Evolutionary conservation across 179 eudicot species (phyloP).

Genomic region (Gypsophila paniculata): DNA sequence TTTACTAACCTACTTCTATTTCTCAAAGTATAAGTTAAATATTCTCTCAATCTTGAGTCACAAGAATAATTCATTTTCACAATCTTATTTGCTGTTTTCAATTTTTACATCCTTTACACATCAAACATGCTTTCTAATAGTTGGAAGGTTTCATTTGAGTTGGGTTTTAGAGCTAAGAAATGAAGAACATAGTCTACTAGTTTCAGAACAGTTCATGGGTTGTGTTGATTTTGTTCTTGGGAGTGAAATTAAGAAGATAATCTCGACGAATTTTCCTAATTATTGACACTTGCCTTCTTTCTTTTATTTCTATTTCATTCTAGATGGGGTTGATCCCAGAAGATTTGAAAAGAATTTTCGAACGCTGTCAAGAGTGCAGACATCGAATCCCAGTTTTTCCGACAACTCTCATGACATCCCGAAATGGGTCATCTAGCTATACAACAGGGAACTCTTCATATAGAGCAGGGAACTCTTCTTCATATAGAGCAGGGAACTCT

Average conservation of each 20-base stretch:
- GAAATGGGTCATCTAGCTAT: constrained; percentile 7
- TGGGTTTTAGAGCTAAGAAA: constrained; percentile 63
- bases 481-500: no score
- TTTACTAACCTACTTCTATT: constrained; percentile 7
- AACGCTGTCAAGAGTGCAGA: constrained; percentile 7
- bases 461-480: constrained; percentile 10
- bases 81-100: constrained; percentile 49
- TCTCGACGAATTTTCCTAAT: constrained; percentile 10
- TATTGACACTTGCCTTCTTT: constrained; percentile 10
- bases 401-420: constrained; percentile 11
- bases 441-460: constrained; percentile 9
- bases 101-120: constrained; percentile 57
- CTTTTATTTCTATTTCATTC: constrained; percentile 6
- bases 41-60: constrained; percentile 32
- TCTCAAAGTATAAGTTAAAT: constrained; percentile 16
- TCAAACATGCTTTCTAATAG: constrained; percentile 85
- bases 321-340: constrained; percentile 3
- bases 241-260: constrained; percentile 13
- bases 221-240: constrained; percentile 25
- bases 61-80: constrained; percentile 80
- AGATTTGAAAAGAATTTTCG: constrained; percentile 7
- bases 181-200: constrained; percentile 61
- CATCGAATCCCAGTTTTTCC: constrained; percentile 8
- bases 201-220: constrained; percentile 73
- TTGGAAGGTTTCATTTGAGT: constrained; percentile 41